phyloP scores from a whole-genome alignment of 139 green algal genomes.

The Parachlorella kessleri region DNA sequence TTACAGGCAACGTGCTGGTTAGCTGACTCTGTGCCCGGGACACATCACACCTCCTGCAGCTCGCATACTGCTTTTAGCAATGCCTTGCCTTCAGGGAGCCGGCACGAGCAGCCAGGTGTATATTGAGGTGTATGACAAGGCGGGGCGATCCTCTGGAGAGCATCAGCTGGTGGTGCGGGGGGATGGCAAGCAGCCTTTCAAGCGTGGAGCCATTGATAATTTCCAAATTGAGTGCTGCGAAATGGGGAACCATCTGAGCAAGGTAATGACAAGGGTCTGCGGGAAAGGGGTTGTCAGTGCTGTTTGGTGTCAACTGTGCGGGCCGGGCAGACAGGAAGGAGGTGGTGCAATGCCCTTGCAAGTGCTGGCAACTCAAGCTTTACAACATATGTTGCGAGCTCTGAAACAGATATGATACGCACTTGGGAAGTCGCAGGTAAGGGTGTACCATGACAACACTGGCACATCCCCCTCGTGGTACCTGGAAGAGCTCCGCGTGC shows the following conservation, averaged over 20 bases:
- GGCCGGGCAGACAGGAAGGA: too few species aligned
- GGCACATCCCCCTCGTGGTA: slow-evolving; percentile 69
- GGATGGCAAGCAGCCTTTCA: not conserved
- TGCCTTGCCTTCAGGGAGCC: slow-evolving; percentile 50
- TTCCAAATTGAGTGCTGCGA: slow-evolving; percentile 50
- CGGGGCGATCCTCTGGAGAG: slow-evolving; percentile 24
- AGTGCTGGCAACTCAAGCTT: too few species aligned
- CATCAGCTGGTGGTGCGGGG: slow-evolving; percentile 21
- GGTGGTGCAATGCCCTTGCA: too few species aligned
- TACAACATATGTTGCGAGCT: too few species aligned
- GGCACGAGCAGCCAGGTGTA: slow-evolving; percentile 68
- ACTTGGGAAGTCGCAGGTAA: slow-evolving; percentile 46
- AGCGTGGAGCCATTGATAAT: slow-evolving; percentile 1
- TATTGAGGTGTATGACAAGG: slow-evolving; percentile 54
- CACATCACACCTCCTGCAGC: too few species aligned
- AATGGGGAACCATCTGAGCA: slow-evolving; percentile 49
- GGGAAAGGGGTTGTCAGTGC: not conserved
- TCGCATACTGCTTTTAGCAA: too few species aligned
- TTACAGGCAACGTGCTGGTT: too few species aligned
- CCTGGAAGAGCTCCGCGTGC: slow-evolving; percentile 65
- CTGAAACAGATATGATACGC: too few species aligned
- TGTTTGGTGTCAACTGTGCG: too few species aligned
- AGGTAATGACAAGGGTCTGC: not conserved
- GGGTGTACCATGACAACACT: slow-evolving; percentile 73
- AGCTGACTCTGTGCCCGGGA: too few species aligned